Evolutionary conservation across 2,329 filamentous ascomycete species (phyloP), one percentile per base, ranked within the genome.

Genomic region (Ascochyta pisi): DNA sequence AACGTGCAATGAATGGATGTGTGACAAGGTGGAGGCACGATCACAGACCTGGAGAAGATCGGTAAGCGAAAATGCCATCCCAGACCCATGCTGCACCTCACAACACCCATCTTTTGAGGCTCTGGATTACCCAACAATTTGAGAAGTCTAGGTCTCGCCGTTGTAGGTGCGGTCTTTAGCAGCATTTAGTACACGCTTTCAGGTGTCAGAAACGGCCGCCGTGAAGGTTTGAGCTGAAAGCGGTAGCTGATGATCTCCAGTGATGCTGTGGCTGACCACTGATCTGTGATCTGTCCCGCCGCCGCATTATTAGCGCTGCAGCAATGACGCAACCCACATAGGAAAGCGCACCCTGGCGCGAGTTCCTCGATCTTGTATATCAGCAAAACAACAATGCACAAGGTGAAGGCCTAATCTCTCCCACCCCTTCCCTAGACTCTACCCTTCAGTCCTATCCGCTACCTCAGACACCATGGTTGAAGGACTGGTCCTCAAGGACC

Each of bases 401-500:
- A 55, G 29, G 29, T 31, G 12, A 13, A 5, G 41, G 39, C 47
- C 43, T 15, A 22, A 29, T 41, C 12, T 31, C 29, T 15, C 12
- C 29, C 12, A 13, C 29, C 29, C 29, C 29, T 31, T 15, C 19
- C 15, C 48, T 15, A 4, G 19, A 23, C 15, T 45, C 38, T 31
- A n/a, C 9, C 7, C 19, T 4, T 15, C 23, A 26, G 31, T 43
- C 41, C 29, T 38, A 4, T 23, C 34, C 27, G 45, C 31, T 23
- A 41, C 26, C 52, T 51, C 24, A 47, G 19, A 12, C 43, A 50
- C 45, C 60, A 70, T 69, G 39, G 65, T 64, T 16, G 69, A 65
- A 43, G 65, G 73, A 27, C 60, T 67, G 44, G 67, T 71, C 58
- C 71, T 73, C 65, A 73, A 74, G 54, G 74, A 76, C 57, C 65